Conservation (phyloP, 441 rosid genomes). For the California macrophylla region DNA sequence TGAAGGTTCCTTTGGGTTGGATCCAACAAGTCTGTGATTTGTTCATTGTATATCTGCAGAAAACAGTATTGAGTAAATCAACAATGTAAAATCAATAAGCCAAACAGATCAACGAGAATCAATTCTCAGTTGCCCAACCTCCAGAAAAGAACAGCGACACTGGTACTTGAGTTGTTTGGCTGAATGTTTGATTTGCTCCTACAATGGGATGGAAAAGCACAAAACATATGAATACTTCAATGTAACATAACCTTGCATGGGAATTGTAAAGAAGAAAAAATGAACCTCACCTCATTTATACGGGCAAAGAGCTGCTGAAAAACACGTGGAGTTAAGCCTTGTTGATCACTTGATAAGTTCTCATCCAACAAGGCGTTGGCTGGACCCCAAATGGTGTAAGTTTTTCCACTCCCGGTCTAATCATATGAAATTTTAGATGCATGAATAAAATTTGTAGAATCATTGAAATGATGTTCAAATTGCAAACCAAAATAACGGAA, state of each 20-base stretch:
- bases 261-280: conserved; percentile 12
- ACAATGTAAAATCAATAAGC: not conserved
- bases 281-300: conserved; percentile 60
- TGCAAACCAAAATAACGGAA: conserved; percentile 1
- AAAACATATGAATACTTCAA: conserved; percentile 5
- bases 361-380: conserved; percentile 69
- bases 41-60: conserved; percentile 94
- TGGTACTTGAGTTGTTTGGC: conserved; percentile 83
- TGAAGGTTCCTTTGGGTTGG: conserved; percentile 81
- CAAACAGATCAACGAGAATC: not conserved
- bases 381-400: conserved; percentile 99
- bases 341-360: conserved; percentile 54
- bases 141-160: conserved; percentile 97
- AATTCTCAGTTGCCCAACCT: conserved; percentile 38
- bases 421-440: conserved; percentile 20
- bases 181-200: conserved; percentile 86
- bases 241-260: not conserved
- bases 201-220: conserved; percentile 20
- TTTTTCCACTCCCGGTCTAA: conserved; percentile 98
- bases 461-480: conserved; percentile 10
- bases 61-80: conserved; percentile 16
- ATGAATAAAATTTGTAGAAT: conserved; percentile 9
- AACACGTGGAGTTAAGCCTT: conserved; percentile 92
- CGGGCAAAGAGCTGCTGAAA: conserved; percentile 72
- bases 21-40: conserved; percentile 91